Evolutionary conservation across 2,329 filamentous ascomycete genomes (phyloP).

Genomic region (Ceratocystis huliohia): DNA sequence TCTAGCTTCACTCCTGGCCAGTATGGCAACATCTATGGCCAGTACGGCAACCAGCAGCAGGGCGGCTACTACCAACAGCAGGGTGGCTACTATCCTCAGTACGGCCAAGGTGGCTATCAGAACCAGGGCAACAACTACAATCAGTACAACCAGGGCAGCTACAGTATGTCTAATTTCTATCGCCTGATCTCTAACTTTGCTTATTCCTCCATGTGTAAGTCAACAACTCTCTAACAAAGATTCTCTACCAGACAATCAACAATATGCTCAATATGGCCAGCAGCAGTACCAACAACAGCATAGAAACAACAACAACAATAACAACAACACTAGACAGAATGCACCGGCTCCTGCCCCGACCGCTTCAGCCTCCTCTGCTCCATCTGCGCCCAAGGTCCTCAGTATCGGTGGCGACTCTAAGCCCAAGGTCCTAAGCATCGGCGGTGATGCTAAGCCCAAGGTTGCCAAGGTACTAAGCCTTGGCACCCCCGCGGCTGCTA

Average conservation of each 20-base stretch:
- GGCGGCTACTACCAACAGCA: slow-evolving; percentile 37
- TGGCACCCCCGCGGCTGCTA: slow-evolving; percentile 26
- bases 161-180: slow-evolving; percentile 23
- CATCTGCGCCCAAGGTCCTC: slow-evolving; percentile 43
- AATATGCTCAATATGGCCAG: slow-evolving; percentile 33
- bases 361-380: slow-evolving; percentile 34
- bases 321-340: slow-evolving; percentile 32
- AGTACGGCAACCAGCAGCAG: slow-evolving; percentile 39
- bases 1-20: slow-evolving; percentile 61
- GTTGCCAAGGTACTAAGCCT: slow-evolving; percentile 35
- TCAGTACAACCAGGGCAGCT: slow-evolving; percentile 39
- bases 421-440: slow-evolving; percentile 66
- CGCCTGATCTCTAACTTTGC: slow-evolving; percentile 5
- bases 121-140: slow-evolving; percentile 34
- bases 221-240: not conserved
- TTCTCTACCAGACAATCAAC: slow-evolving; percentile 19
- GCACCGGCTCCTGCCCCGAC: slow-evolving; percentile 38
- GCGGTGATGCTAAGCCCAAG: slow-evolving; percentile 44
- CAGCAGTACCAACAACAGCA: slow-evolving; percentile 40
- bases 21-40: slow-evolving; percentile 43
- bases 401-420: slow-evolving; percentile 53
- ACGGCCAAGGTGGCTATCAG: slow-evolving; percentile 27
- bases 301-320: slow-evolving; percentile 31
- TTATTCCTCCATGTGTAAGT: not conserved
- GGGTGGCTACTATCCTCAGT: slow-evolving; percentile 31